A percentile compares a stretch with the other conserved stretches of the same genome.
These are phyloP conservation scores for Volvox reticuliferus DNA, from an alignment of 139 green algal genomes.

Conservation along the genomic window DNA sequence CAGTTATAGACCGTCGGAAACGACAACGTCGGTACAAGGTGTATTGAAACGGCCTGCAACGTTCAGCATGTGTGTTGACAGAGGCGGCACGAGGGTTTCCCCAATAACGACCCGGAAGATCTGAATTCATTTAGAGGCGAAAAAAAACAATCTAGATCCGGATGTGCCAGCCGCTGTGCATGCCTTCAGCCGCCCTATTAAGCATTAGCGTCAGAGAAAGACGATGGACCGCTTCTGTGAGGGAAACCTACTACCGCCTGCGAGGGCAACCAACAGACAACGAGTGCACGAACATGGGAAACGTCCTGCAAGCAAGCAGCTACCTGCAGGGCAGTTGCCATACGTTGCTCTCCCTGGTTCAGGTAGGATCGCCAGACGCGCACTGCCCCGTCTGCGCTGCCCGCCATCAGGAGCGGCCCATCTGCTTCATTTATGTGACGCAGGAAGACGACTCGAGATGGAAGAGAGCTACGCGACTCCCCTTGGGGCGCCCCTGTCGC, in stretches of 20 bases:
- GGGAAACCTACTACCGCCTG: too few relatives aligned
- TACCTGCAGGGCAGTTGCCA: constrained; percentile 84
- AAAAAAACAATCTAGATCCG: too few relatives aligned
- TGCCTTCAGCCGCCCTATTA: too few relatives aligned
- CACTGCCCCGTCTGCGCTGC: constrained; percentile 78
- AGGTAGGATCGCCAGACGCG: constrained; percentile 83
- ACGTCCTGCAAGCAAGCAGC: too few relatives aligned
- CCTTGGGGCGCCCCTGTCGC: constrained; percentile 5
- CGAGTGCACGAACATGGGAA: too few relatives aligned
- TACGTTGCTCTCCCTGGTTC: constrained; percentile 61
- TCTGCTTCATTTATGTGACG: constrained; percentile 85
- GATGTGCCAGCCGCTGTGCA: too few relatives aligned
- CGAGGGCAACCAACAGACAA: too few relatives aligned
- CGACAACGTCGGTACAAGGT: constrained; percentile 49
- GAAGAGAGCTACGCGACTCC: constrained; percentile 9
- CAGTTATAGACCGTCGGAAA: constrained; percentile 56
- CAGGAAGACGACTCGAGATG: constrained; percentile 47
- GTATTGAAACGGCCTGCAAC: constrained; percentile 50
- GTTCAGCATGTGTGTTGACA: background rate
- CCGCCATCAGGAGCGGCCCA: constrained; percentile 76
- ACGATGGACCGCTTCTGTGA: too few relatives aligned
- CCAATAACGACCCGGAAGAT: background rate
- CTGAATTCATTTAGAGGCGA: too few relatives aligned
- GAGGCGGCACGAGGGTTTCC: background rate
- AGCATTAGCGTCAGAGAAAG: too few relatives aligned